Evolutionary conservation across 306 rosid species (phyloP).

Genomic region (Mucuna pruriens): DNA sequence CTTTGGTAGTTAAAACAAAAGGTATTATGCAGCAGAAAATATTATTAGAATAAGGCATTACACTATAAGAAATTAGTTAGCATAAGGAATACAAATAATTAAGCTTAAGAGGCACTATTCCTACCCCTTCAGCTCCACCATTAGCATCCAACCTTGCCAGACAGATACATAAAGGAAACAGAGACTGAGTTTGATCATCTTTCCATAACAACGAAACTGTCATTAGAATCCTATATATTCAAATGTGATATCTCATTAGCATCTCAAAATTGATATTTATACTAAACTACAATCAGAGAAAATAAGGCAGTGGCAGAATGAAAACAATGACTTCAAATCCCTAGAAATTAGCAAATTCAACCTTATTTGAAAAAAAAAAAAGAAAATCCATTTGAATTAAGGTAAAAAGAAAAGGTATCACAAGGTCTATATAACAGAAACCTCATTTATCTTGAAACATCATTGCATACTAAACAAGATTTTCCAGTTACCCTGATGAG

Average conservation of each 20-base stretch:
- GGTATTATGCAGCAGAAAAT: conserved; percentile 19
- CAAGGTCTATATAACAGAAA: conserved; percentile 4
- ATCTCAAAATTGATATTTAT: conserved; percentile 29
- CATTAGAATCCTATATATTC: conserved; percentile 71
- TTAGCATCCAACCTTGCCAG: conserved; percentile 68
- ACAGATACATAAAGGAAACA: conserved; percentile 72
- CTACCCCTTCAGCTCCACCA: conserved; percentile 60
- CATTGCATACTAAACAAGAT: conserved; percentile 8
- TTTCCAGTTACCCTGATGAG: conserved; percentile 1
- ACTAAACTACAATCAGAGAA: conserved; percentile 7
- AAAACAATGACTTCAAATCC: conserved; percentile 31
- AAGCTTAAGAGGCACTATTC: conserved; percentile 30
- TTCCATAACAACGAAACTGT: conserved; percentile 55
- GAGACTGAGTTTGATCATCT: conserved; percentile 37
- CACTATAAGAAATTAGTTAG: conserved; percentile 1
- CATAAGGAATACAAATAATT: conserved; percentile 8
- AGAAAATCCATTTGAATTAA: background rate
- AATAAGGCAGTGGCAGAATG: conserved; percentile 14
- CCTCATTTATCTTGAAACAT: background rate
- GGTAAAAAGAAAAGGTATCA: conserved; percentile 11
- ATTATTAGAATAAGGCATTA: conserved; percentile 23
- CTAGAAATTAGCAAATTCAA: conserved; percentile 28
- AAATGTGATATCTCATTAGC: conserved; percentile 41
- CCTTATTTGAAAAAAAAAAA: background rate
- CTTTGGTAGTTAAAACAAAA: conserved; percentile 20